phyloP scores from a whole-genome alignment of 176 grass and related monocot species.

The Carex littledalei region DNA sequence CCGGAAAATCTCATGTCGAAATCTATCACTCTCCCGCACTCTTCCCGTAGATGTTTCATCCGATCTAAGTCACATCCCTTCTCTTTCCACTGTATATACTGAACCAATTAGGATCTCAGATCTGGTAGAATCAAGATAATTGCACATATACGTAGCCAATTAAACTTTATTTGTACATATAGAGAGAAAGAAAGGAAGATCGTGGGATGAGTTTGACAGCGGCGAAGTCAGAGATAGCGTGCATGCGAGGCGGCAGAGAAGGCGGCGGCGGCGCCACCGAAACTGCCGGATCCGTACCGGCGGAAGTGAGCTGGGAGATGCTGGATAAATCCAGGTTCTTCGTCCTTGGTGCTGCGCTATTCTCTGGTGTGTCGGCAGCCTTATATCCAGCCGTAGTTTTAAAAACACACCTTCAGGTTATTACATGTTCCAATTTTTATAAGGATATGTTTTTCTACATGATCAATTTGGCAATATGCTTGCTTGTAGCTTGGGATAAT shows the following conservation, averaged over 20 bases:
- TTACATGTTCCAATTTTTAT: slow-evolving; percentile 1
- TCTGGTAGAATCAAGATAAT: background rate
- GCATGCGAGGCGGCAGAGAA: slow-evolving; percentile 22
- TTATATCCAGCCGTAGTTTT: slow-evolving; percentile 92
- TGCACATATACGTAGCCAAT: background rate
- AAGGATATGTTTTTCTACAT: background rate
- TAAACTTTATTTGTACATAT: slow-evolving; percentile 15
- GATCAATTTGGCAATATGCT: background rate
- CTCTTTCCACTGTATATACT: background rate
- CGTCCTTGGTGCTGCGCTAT: slow-evolving; percentile 73
- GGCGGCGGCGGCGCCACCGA: slow-evolving; percentile 1
- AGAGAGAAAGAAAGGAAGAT: background rate
- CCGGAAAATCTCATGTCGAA: background rate
- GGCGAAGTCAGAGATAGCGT: slow-evolving; percentile 38
- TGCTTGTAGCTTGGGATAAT: background rate
- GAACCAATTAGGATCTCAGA: slow-evolving; percentile 12
- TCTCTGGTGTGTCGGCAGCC: slow-evolving; percentile 83
- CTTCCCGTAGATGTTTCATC: slow-evolving; percentile 21
- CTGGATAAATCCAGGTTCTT: slow-evolving; percentile 98
- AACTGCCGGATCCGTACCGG: slow-evolving; percentile 38
- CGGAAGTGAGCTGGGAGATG: slow-evolving; percentile 99
- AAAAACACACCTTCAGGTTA: slow-evolving; percentile 65
- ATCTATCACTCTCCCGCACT: background rate
- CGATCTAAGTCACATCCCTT: slow-evolving; percentile 9
- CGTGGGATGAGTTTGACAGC: slow-evolving; percentile 63